Conservation (phyloP, 148 eudicot genomes). For the Nyssa sinensis region DNA sequence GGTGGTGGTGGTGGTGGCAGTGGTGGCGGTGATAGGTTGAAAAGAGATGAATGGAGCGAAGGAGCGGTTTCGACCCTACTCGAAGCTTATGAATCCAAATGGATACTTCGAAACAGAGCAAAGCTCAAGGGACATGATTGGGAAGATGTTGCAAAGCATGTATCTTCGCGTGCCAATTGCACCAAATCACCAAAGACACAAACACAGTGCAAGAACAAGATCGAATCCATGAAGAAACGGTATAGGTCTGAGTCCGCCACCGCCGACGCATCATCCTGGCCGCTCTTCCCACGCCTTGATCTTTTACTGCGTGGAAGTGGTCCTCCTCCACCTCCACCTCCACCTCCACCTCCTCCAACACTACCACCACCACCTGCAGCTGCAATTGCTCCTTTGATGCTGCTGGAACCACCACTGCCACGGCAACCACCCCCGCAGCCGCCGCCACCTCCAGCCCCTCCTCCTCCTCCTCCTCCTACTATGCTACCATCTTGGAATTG, state of each 20-base stretch:
- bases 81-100: constrained; percentile 83
- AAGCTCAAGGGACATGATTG: constrained; percentile 93
- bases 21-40: constrained; percentile 48
- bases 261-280: constrained; percentile 72
- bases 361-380: constrained; percentile 7
- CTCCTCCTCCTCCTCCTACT: constrained; percentile 2
- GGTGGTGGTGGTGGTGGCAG: constrained; percentile 12
- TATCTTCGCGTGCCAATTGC: constrained; percentile 48
- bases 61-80: constrained; percentile 74
- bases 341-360: neutral
- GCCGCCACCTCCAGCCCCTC: neutral
- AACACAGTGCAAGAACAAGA: constrained; percentile 93
- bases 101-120: constrained; percentile 81
- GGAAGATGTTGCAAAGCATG: constrained; percentile 86
- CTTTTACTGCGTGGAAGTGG: constrained; percentile 59
- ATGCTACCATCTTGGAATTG: constrained; percentile 27
- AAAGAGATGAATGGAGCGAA: constrained; percentile 95
- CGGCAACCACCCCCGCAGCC: neutral
- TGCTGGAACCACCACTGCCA: constrained; percentile 15
- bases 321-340: constrained; percentile 17
- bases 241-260: constrained; percentile 80
- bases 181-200: constrained; percentile 75
- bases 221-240: constrained; percentile 95
- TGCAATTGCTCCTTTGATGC: constrained; percentile 19
- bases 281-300: constrained; percentile 71